Conservation (phyloP, 2,329 filamentous ascomycete species). For the Calonectria fujianensis region DNA sequence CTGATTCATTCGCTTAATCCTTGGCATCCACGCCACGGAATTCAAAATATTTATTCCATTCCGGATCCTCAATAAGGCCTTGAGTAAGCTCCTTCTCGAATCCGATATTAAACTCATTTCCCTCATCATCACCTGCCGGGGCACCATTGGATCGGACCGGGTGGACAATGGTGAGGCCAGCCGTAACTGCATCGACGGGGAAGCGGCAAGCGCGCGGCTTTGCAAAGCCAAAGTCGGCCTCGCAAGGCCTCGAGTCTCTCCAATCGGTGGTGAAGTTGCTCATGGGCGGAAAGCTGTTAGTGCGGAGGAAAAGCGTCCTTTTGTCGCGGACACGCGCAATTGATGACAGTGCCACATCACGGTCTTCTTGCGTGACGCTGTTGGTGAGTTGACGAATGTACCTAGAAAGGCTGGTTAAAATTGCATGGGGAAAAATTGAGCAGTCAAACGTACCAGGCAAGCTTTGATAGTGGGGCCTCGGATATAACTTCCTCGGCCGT, state of each 20-base stretch:
- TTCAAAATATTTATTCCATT: constrained; percentile 10
- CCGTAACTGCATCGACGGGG: neutral
- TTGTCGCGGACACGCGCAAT: neutral
- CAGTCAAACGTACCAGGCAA: neutral
- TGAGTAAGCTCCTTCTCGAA: constrained; percentile 4
- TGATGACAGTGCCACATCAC: neutral
- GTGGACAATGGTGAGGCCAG: neutral
- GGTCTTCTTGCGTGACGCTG: neutral
- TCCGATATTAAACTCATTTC: constrained; percentile 5
- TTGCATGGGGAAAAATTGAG: neutral
- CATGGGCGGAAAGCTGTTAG: neutral
- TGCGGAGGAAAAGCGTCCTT: constrained; percentile 5
- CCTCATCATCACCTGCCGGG: constrained; percentile 6
- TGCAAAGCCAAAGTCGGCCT: constrained; percentile 13
- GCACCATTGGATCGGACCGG: neutral
- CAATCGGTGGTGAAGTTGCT: constrained; percentile 13
- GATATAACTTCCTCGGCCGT: constrained; percentile 4
- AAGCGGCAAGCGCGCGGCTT: neutral
- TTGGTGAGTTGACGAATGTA: constrained; percentile 17
- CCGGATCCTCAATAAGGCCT: neutral
- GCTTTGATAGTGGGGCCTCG: constrained; percentile 2
- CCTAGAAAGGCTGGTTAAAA: neutral
- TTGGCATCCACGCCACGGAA: neutral
- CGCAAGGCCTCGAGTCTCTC: neutral
- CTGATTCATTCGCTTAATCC: neutral